Evolutionary conservation across 495 filamentous ascomycete genomes (phyloP), one percentile per base, ranked within the genome.

Genomic region (Penicillium pulvis): DNA sequence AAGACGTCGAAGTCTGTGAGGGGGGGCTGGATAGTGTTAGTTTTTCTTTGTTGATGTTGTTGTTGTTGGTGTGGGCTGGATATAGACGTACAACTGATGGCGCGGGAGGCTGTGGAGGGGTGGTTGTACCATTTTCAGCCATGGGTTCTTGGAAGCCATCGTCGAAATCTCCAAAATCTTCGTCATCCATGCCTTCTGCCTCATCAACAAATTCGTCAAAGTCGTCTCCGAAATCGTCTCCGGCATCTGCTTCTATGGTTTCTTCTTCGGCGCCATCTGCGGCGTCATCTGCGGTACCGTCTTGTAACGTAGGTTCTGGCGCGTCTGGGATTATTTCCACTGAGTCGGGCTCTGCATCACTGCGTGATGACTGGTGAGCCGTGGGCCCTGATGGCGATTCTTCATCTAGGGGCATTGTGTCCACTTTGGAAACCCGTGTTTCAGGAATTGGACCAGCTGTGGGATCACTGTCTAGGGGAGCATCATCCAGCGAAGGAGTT

Each of bases 201-300:
- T 87, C 90, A 69, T 91, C 92, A 68, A 93, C 92, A 69, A 98
- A 97, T 65, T 97, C 93, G 73, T 97, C 94, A 83, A 98, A 97
- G 58, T 96, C 93, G 67, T 94, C 93, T 23, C 72, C 82, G 49
- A 60, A 53, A 7, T 64, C 51, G 9, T 61, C 53, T 35, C 71
- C 67, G 55, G 72, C 72, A 51, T 76, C 72, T 56, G 71, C 74
- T 49, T 72, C 39, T 10, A 60, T 39, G 41, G 45, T 56, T 43
- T 67, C 69, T 54, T 64, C 61, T 36, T 58, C 53, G 49, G 66
- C 58, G 49, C 28, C 28, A 28, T 28, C 28, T 28, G 28, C 28
- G 28, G 28, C 28, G 28, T 7, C 28, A 28, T 28, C 28, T 28
- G 28, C 28, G 28, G 3, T 3, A 7, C 41, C 65, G 59, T 60